Evolutionary conservation across 345 rosid species (phyloP).

Genomic region (Aegle marmelos): DNA sequence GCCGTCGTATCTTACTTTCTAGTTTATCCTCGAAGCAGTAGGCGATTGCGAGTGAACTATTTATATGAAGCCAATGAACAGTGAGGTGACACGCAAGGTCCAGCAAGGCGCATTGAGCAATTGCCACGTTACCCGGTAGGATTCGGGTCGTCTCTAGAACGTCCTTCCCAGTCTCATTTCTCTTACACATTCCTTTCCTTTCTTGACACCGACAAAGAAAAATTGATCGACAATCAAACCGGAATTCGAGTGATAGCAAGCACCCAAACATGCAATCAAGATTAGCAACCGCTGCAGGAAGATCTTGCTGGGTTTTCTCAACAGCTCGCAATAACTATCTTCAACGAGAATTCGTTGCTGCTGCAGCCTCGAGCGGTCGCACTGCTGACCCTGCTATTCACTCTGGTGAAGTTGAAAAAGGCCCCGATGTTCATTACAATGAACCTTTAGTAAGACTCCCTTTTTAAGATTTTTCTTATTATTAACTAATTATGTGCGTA

Average conservation of each 20-base stretch:
- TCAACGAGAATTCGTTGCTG: constrained; percentile 23
- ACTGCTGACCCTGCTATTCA: constrained; percentile 38
- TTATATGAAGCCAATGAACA: neutral
- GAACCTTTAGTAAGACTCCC: constrained; percentile 40
- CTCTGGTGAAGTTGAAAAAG: constrained; percentile 35
- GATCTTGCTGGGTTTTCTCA: constrained; percentile 12
- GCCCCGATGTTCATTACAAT: constrained; percentile 40
- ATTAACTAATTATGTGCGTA: too few relatives aligned
- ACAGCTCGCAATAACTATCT: constrained; percentile 1
- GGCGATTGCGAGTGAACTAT: constrained; percentile 13
- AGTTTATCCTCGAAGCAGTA: neutral
- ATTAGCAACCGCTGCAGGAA: constrained; percentile 29
- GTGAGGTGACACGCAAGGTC: constrained; percentile 5
- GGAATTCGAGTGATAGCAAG: neutral
- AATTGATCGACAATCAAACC: neutral
- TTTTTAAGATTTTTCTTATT: neutral
- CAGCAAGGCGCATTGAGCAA: neutral
- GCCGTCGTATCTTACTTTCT: neutral
- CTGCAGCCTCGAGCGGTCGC: constrained; percentile 32
- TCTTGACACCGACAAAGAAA: too few relatives aligned
- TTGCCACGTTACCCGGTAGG: constrained; percentile 17
- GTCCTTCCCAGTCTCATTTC: neutral
- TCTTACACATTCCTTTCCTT: neutral
- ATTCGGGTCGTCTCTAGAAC: constrained; percentile 31
- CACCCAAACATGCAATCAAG: constrained; percentile 34